phyloP scores from a whole-genome alignment of 148 eudicot genomes.

The Silene uniflora region DNA sequence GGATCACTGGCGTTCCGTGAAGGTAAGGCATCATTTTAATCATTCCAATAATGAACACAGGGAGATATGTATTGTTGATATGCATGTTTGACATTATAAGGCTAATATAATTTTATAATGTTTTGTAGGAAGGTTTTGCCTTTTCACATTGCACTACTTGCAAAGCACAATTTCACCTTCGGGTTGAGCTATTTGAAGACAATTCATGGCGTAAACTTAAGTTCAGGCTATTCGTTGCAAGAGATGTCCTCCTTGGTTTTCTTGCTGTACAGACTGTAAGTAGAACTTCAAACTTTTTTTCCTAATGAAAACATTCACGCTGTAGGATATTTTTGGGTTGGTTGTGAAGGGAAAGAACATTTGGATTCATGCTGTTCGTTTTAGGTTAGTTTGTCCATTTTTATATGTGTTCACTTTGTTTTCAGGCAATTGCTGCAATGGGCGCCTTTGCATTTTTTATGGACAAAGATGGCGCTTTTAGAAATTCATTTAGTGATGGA shows the following conservation, averaged over 20 bases:
- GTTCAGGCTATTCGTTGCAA: slow-evolving; percentile 81
- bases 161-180: slow-evolving; percentile 90
- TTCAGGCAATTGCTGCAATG: slow-evolving; percentile 64
- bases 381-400: slow-evolving; percentile 5
- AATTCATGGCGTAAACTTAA: slow-evolving; percentile 80
- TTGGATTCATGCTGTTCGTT: neutral
- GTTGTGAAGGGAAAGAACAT: neutral
- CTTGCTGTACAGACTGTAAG: slow-evolving; percentile 87
- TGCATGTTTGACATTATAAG: neutral
- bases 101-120: slow-evolving; percentile 13
- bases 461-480: slow-evolving; percentile 82
- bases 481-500: slow-evolving; percentile 78
- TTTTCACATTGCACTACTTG: slow-evolving; percentile 97
- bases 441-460: slow-evolving; percentile 69
- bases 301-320: neutral
- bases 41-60: neutral
- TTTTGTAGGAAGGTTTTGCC: slow-evolving; percentile 81
- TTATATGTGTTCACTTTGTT: slow-evolving; percentile 3
- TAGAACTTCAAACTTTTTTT: slow-evolving; percentile 7
- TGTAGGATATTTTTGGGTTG: neutral
- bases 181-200: slow-evolving; percentile 55
- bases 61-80: neutral
- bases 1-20: slow-evolving; percentile 97
- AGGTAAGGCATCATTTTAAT: slow-evolving; percentile 41
- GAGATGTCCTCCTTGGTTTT: slow-evolving; percentile 83